Conservation (phyloP, 2,329 filamentous ascomycete genomes). For the Diaporthe sp. region DNA sequence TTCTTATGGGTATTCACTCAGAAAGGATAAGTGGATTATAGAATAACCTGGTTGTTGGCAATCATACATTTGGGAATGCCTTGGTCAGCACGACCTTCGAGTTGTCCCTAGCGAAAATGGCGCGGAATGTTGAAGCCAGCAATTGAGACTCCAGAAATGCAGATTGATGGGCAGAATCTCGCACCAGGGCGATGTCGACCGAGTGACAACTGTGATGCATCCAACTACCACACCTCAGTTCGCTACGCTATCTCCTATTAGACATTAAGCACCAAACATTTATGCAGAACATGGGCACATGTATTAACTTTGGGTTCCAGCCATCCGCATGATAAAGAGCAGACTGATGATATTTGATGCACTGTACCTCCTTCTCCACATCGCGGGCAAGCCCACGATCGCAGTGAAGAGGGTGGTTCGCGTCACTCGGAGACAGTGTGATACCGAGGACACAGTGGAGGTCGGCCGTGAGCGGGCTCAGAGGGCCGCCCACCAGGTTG, state of each 20-base stretch:
- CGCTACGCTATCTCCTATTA: not conserved
- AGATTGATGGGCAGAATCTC: not conserved
- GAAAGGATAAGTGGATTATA: not conserved
- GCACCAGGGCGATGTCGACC: not conserved
- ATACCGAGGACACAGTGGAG: conserved; percentile 79
- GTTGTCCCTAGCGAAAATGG: not conserved
- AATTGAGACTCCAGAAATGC: not conserved
- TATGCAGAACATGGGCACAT: not conserved
- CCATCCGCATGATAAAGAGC: not conserved
- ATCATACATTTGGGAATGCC: not conserved
- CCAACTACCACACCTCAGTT: not conserved
- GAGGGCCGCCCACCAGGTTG: conserved; percentile 61
- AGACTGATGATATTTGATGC: not conserved
- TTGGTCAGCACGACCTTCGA: not conserved
- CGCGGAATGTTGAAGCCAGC: not conserved
- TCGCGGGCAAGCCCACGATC: conserved; percentile 59
- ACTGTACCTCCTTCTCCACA: conserved; percentile 65
- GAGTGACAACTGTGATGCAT: not conserved
- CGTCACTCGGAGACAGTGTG: conserved; percentile 80
- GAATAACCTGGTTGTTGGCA: not conserved
- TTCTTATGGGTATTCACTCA: not conserved
- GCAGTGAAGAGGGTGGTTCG: conserved; percentile 73
- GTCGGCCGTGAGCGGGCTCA: conserved; percentile 76
- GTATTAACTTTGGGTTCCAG: no score
- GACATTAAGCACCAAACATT: not conserved